These are phyloP conservation scores for Rhodosorus marinus DNA, from an alignment of 23 red algal genomes.

Conservation along the genomic window DNA sequence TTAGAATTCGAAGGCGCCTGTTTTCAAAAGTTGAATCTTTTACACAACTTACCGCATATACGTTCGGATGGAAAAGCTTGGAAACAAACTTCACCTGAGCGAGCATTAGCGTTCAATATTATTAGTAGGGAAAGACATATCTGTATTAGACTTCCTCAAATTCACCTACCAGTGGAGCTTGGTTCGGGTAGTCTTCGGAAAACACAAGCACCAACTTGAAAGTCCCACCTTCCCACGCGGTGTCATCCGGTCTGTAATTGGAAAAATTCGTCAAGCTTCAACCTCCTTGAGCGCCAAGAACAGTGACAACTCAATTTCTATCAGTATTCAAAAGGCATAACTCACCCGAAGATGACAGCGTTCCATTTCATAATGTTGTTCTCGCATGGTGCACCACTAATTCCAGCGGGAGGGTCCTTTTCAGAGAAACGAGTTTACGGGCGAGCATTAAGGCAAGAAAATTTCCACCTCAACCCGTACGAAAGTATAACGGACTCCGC, in stretches of 20 bases:
- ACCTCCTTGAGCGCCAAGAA: too few species aligned
- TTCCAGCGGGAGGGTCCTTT: slow-evolving; percentile 83
- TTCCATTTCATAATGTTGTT: slow-evolving; percentile 97
- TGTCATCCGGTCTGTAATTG: slow-evolving; percentile 82
- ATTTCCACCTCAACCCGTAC: too few species aligned
- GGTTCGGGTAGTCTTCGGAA: slow-evolving; percentile 97
- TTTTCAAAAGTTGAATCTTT: not conserved
- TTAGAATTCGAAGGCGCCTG: not conserved
- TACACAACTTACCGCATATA: slow-evolving; percentile 72
- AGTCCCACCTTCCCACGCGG: slow-evolving; percentile 90
- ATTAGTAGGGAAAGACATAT: not conserved
- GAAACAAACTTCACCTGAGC: slow-evolving; percentile 99
- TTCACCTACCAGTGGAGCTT: slow-evolving; percentile 73
- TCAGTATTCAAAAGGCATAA: too few species aligned
- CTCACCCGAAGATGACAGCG: slow-evolving; percentile 90
- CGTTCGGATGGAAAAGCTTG: slow-evolving; percentile 91
- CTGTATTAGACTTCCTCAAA: not conserved
- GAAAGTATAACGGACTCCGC: too few species aligned
- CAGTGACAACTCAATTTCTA: too few species aligned
- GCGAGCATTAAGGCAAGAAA: not conserved
- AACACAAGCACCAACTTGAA: slow-evolving; percentile 92
- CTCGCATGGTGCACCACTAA: slow-evolving; percentile 76
- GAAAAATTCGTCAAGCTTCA: too few species aligned
- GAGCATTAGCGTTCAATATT: too few species aligned
- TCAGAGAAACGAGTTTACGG: not conserved